phyloP scores from a whole-genome alignment of 2,329 filamentous ascomycete species.

The Akanthomyces dipterigenus region DNA sequence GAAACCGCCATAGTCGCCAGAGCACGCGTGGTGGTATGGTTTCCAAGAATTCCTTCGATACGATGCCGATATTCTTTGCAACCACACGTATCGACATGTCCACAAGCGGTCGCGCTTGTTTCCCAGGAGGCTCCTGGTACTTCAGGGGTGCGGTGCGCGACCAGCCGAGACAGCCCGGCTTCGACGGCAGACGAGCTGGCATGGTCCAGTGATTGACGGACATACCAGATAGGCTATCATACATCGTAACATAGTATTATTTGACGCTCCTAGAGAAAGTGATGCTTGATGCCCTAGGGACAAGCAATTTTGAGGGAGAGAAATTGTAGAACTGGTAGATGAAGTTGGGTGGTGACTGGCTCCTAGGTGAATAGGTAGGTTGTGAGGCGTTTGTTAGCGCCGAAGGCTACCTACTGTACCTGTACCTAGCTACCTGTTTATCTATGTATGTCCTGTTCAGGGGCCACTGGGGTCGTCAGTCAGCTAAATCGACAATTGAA shows the following conservation, averaged over 20 bases:
- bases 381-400: background rate
- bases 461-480: background rate
- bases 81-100: constrained; percentile 33
- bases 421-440: no score
- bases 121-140: constrained; percentile 14
- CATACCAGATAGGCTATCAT: constrained; percentile 27
- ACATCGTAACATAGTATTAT: constrained; percentile 21
- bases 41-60: constrained; percentile 28
- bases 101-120: constrained; percentile 29
- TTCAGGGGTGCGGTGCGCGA: constrained; percentile 26
- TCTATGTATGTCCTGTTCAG: no score
- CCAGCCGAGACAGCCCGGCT: constrained; percentile 27
- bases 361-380: background rate
- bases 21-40: constrained; percentile 27
- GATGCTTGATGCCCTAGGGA: background rate
- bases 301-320: background rate
- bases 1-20: constrained; percentile 33
- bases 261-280: background rate
- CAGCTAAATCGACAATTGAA: background rate
- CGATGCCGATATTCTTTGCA: constrained; percentile 29
- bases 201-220: constrained; percentile 32
- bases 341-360: background rate
- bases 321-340: background rate
- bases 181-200: constrained; percentile 20
- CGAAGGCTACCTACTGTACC: no score